These are phyloP conservation scores for Diaporthe vexans DNA, from an alignment of 2,329 filamentous ascomycete genomes.

Conservation along the genomic window DNA sequence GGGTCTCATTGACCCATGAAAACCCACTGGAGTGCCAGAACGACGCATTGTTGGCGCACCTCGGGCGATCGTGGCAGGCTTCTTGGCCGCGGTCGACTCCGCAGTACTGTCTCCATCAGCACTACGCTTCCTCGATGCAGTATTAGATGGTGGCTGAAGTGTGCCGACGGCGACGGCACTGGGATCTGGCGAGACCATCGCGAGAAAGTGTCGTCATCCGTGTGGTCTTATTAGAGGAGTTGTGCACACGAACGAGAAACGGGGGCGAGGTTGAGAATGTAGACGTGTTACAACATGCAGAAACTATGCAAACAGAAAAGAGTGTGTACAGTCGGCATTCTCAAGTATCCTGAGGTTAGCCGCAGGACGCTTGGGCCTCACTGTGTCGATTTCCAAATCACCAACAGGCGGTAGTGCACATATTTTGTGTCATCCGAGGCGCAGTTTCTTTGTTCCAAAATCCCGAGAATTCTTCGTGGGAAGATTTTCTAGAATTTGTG, in stretches of 20 bases:
- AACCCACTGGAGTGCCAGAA: neutral
- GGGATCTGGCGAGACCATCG: neutral
- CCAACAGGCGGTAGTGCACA: neutral
- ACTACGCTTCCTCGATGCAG: neutral
- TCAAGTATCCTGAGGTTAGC: neutral
- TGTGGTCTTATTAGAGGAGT: neutral
- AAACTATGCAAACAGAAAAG: neutral
- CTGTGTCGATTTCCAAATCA: neutral
- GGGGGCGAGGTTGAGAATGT: neutral
- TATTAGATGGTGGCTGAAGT: neutral
- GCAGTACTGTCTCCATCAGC: neutral
- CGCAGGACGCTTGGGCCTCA: neutral
- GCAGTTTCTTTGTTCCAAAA: neutral
- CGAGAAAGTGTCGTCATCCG: neutral
- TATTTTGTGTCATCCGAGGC: neutral
- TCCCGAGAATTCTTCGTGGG: too few species aligned
- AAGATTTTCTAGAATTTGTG: neutral
- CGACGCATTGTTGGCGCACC: slow-evolving; percentile 1
- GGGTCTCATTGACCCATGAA: neutral
- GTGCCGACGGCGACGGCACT: neutral
- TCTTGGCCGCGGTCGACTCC: neutral
- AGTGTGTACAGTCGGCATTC: neutral
- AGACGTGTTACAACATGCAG: too few species aligned
- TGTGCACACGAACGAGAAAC: neutral
- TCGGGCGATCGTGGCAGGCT: neutral